phyloP scores from a whole-genome alignment of 1,284 basidiomycete genomes.

The Inonotus hispidus region DNA sequence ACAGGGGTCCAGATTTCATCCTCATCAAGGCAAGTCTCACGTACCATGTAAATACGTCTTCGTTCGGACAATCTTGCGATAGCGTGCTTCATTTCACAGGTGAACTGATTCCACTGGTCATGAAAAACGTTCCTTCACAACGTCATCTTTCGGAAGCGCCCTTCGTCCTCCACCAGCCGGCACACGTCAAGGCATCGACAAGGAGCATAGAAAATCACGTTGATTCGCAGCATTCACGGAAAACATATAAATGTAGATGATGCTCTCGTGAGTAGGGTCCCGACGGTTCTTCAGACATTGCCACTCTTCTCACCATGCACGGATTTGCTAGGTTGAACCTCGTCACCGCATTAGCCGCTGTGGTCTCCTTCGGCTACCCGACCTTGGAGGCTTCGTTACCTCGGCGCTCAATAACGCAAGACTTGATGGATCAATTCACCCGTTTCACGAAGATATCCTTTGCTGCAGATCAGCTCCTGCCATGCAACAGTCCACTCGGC shows the following conservation, averaged over 20 bases:
- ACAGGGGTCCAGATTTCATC: not conserved
- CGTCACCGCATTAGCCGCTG: not conserved
- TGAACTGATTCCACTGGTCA: not conserved
- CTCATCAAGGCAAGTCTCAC: not conserved
- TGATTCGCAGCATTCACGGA: not conserved
- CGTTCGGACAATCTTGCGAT: not conserved
- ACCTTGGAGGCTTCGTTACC: not conserved
- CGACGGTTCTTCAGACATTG: not conserved
- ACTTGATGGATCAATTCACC: not conserved
- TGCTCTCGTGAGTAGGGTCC: not conserved
- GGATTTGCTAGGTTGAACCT: not conserved
- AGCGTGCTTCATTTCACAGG: not conserved
- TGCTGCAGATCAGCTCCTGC: slow-evolving; percentile 2
- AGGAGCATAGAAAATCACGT: not conserved
- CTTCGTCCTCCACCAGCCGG: not conserved
- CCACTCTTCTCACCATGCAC: not conserved
- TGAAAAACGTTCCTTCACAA: not conserved
- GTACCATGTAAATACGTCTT: not conserved
- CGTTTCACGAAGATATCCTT: slow-evolving; percentile 14
- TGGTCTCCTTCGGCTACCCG: not conserved
- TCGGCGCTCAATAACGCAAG: not conserved
- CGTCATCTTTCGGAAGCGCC: not conserved
- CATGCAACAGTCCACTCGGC: slow-evolving; percentile 14
- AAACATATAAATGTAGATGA: not conserved
- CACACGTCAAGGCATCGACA: not conserved